Evolutionary conservation across 31 red algal genomes (phyloP).

Genomic region (Odonthalia washingtoniensis): DNA sequence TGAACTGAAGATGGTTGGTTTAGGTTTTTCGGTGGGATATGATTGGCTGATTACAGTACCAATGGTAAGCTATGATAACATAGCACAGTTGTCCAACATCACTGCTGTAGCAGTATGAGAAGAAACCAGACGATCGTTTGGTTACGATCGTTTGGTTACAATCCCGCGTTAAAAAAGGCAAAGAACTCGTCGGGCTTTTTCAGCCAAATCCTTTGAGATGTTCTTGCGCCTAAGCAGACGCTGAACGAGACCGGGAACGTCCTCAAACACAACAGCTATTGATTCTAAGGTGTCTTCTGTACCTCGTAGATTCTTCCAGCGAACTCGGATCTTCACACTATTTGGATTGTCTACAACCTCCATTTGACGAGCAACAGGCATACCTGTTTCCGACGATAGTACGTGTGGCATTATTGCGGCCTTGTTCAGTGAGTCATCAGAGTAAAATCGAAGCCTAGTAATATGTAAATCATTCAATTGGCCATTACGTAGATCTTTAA

Average conservation of each 20-base stretch:
- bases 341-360: neutral
- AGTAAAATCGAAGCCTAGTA: constrained; percentile 27
- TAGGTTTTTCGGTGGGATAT: no score
- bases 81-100: no score
- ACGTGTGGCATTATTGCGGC: neutral
- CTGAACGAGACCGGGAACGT: neutral
- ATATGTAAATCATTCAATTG: neutral
- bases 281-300: constrained; percentile 22
- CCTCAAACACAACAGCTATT: no score
- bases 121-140: no score
- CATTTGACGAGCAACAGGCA: constrained; percentile 9
- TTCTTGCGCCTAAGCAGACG: constrained; percentile 31
- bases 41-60: no score
- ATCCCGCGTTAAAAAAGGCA: neutral
- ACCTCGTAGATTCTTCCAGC: neutral
- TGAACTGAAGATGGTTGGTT: no score
- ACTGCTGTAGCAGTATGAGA: no score
- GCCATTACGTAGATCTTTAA: constrained; percentile 29
- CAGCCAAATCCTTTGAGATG: neutral
- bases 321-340: neutral
- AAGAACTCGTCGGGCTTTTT: neutral
- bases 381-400: constrained; percentile 12
- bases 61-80: no score
- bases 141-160: no score
- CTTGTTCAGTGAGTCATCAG: neutral